Evolutionary conservation across 2,329 filamentous ascomycete species (phyloP).

Genomic region (Colletotrichum scovillei): DNA sequence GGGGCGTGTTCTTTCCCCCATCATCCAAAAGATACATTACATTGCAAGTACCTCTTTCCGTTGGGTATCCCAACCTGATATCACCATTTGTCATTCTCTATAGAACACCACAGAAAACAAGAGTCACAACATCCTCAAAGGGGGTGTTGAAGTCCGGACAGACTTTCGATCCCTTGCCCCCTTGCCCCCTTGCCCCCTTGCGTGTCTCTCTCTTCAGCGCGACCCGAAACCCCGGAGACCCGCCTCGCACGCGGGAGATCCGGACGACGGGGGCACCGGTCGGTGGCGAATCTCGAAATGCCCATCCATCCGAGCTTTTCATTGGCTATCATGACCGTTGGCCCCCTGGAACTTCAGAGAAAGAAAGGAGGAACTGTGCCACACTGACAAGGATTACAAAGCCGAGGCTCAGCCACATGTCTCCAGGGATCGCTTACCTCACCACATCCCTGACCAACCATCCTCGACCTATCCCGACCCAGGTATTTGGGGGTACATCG

Average conservation of each 20-base stretch:
- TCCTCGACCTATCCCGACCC: too few species aligned
- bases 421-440: background rate
- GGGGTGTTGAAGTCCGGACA: constrained; percentile 8
- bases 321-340: background rate
- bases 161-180: background rate
- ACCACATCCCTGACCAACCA: background rate
- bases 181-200: too few species aligned
- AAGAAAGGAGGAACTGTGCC: background rate
- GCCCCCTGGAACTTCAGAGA: background rate
- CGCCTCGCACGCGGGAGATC: background rate
- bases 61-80: background rate
- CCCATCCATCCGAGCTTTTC: too few species aligned
- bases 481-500: background rate
- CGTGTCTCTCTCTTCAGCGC: background rate
- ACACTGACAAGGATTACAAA: background rate
- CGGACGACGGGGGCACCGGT: background rate
- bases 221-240: constrained; percentile 5
- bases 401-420: background rate
- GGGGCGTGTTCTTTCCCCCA: background rate
- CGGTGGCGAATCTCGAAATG: background rate
- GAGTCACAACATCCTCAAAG: background rate
- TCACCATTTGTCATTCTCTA: constrained; percentile 1
- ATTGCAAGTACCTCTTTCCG: background rate
- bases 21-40: background rate
- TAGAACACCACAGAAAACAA: background rate